A percentile compares a stretch with the other conserved stretches of the same genome.
Evolutionary conservation across 2,329 filamentous ascomycete species (phyloP).

Genomic region (Volutella citrinella): DNA sequence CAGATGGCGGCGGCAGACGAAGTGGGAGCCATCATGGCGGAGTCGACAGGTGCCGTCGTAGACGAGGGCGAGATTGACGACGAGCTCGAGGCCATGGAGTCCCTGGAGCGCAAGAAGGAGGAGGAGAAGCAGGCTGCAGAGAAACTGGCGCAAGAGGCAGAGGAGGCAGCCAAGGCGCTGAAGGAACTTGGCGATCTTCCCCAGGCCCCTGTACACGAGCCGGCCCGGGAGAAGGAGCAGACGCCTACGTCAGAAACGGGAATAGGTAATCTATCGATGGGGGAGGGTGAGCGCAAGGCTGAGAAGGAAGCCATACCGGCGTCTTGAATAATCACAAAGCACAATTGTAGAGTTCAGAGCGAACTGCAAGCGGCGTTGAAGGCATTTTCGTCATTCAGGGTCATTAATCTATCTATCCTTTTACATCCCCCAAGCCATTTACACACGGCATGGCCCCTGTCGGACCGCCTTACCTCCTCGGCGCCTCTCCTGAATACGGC

Average conservation of each 20-base stretch:
- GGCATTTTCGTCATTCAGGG: constrained; percentile 10
- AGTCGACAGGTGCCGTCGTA: constrained; percentile 51
- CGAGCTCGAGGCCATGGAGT: constrained; percentile 76
- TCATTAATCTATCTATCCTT: too few relatives aligned
- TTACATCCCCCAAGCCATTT: too few relatives aligned
- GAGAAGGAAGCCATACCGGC: constrained; percentile 24
- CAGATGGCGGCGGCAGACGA: constrained; percentile 83
- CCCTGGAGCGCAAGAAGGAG: constrained; percentile 52
- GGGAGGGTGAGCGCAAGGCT: constrained; percentile 10
- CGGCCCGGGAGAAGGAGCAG: constrained; percentile 26
- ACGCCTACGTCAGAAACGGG: constrained; percentile 38
- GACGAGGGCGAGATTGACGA: constrained; percentile 86
- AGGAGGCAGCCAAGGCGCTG: constrained; percentile 46
- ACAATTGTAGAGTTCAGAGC: constrained; percentile 16
- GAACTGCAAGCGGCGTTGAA: constrained; percentile 15
- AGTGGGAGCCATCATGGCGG: constrained; percentile 72
- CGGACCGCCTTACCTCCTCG: too few relatives aligned
- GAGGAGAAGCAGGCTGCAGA: constrained; percentile 41
- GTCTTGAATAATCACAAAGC: constrained; percentile 5
- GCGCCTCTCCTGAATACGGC: too few relatives aligned
- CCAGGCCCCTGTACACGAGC: constrained; percentile 32
- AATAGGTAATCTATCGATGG: constrained; percentile 31
- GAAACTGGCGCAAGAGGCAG: constrained; percentile 41
- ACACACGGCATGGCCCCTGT: too few relatives aligned
- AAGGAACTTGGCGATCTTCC: constrained; percentile 52